phyloP scores from a whole-genome alignment of 169 alveolate genomes.

The Theileria orientalis region DNA sequence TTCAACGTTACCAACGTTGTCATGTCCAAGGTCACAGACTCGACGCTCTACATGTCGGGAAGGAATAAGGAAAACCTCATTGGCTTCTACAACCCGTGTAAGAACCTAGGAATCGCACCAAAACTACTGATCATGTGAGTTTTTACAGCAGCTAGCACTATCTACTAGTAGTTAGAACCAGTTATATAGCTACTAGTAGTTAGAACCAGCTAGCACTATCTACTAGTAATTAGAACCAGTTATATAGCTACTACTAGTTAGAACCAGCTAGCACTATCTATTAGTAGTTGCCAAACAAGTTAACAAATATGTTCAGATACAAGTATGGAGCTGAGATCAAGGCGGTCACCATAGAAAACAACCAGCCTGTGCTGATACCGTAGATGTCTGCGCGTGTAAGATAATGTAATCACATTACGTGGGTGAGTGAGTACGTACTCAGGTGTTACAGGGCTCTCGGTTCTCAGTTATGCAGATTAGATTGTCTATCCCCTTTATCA shows the following conservation, averaged over 20 bases:
- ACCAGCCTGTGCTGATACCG: constrained; percentile 44
- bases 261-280: too few relatives aligned
- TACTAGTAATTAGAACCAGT: too few relatives aligned
- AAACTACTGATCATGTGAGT: constrained; percentile 44
- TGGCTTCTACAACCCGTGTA: constrained; percentile 66
- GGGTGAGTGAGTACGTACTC: too few relatives aligned
- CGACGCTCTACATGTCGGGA: constrained; percentile 31
- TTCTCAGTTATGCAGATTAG: constrained; percentile 27
- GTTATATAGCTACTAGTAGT: too few relatives aligned
- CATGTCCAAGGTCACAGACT: constrained; percentile 58
- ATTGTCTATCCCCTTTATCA: constrained; percentile 49
- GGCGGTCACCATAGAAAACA: constrained; percentile 22
- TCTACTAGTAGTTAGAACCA: too few relatives aligned
- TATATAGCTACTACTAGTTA: too few relatives aligned
- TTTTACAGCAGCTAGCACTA: not conserved
- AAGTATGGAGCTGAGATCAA: constrained; percentile 21
- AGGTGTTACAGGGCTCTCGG: not conserved
- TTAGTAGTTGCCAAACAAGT: not conserved
- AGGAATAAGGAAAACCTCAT: constrained; percentile 42
- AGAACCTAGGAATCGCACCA: constrained; percentile 24
- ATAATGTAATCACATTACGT: not conserved
- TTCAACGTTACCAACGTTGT: constrained; percentile 61
- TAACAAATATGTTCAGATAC: constrained; percentile 24
- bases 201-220: too few relatives aligned
- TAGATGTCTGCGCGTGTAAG: not conserved